These are phyloP conservation scores for Carnegiea gigantea DNA, from an alignment of 179 eudicot species.

Conservation along the genomic window DNA sequence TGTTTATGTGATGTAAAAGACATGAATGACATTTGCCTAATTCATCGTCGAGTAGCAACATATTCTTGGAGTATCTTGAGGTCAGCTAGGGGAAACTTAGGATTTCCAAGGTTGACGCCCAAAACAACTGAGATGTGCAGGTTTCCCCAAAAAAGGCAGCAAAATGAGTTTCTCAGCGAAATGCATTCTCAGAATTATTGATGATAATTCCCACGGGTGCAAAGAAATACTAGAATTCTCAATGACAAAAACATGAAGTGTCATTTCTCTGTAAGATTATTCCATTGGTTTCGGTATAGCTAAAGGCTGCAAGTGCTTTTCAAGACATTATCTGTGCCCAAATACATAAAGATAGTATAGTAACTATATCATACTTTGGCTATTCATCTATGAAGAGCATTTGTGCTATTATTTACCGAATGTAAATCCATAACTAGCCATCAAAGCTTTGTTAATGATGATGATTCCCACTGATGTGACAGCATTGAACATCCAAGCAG, in stretches of 20 bases:
- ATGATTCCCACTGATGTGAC: conserved; percentile 83
- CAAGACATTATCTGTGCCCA: not conserved
- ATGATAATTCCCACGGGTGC: not conserved
- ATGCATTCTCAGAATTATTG: not conserved
- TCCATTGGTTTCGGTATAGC: not conserved
- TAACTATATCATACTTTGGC: not conserved
- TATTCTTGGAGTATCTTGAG: not conserved
- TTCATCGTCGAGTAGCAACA: not conserved
- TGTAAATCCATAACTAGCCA: conserved; percentile 80
- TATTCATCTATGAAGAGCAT: not conserved
- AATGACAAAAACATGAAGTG: not conserved
- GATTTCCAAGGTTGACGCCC: not conserved
- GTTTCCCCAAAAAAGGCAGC: not conserved
- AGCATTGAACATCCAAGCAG: conserved; percentile 85
- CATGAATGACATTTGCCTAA: not conserved
- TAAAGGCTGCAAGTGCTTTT: not conserved
- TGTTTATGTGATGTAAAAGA: not conserved
- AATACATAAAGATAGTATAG: not conserved
- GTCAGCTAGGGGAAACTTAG: not conserved
- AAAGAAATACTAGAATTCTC: not conserved
- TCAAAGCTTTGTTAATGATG: conserved; percentile 69
- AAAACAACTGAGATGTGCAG: not conserved
- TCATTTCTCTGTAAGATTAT: not conserved
- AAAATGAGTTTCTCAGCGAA: not conserved
- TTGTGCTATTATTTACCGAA: conserved; percentile 47